These are phyloP conservation scores for Euphorbia pulcherrima DNA, from an alignment of 345 rosid species.

Conservation along the genomic window DNA sequence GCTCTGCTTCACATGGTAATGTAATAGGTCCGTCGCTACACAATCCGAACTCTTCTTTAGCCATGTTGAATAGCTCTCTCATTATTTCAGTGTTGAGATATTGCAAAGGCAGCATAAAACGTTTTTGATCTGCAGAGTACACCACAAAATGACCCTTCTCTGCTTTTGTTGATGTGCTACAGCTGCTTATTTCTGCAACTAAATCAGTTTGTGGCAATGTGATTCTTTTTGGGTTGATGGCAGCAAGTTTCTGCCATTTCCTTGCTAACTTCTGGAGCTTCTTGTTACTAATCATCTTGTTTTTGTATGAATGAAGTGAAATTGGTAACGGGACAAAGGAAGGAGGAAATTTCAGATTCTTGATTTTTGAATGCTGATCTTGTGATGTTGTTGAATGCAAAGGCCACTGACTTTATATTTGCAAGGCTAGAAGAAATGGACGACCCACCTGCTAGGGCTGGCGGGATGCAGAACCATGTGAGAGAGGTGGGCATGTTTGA, in stretches of 20 bases:
- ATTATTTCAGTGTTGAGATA: background rate
- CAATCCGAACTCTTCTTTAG: constrained; percentile 9
- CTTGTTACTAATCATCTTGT: constrained; percentile 1
- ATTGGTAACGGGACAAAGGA: background rate
- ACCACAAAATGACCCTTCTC: constrained; percentile 16
- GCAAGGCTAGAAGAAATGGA: background rate
- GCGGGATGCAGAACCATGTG: background rate
- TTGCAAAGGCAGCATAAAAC: background rate
- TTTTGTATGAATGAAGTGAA: background rate
- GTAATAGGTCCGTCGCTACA: constrained; percentile 1
- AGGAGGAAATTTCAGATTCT: background rate
- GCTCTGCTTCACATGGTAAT: constrained; percentile 8
- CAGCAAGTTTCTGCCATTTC: background rate
- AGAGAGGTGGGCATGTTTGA: background rate
- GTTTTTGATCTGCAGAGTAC: constrained; percentile 7
- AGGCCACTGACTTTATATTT: background rate
- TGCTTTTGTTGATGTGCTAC: background rate
- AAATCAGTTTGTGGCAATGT: no score
- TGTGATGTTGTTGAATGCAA: background rate
- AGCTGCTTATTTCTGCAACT: background rate
- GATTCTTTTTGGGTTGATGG: background rate
- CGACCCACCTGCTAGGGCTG: background rate
- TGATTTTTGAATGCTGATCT: background rate
- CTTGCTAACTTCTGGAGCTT: constrained; percentile 1
- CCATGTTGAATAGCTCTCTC: constrained; percentile 6